phyloP scores from a whole-genome alignment of 768 basidiomycete genomes.

The Mycena metata region DNA sequence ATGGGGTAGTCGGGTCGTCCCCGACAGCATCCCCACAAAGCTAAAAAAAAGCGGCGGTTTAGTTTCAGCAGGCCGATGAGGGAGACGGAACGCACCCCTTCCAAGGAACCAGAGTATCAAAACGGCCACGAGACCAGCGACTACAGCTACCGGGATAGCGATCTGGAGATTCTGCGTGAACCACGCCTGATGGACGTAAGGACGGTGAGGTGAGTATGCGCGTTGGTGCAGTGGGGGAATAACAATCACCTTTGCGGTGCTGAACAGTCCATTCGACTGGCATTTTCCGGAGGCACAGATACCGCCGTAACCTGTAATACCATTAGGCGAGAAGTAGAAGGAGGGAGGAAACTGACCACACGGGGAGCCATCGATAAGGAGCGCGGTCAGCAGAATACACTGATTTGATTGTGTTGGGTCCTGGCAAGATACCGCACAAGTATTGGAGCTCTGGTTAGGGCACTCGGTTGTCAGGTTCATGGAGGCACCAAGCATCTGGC shows the following conservation, averaged over 20 bases:
- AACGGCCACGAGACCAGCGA: constrained; percentile 73
- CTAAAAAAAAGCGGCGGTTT: constrained; percentile 10
- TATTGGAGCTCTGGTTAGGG: constrained; percentile 70
- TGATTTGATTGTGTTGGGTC: constrained; percentile 71
- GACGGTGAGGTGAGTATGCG: constrained; percentile 6
- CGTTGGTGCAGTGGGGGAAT: no score
- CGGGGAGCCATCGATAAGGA: constrained; percentile 84
- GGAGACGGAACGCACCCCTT: constrained; percentile 51
- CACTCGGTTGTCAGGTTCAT: constrained; percentile 79
- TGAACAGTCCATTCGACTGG: constrained; percentile 67
- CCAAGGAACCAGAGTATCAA: constrained; percentile 67
- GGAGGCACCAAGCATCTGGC: constrained; percentile 78
- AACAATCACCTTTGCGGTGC: constrained; percentile 75
- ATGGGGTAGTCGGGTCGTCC: constrained; percentile 26
- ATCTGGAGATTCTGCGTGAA: constrained; percentile 83
- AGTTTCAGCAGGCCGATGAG: not conserved
- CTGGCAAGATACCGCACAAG: constrained; percentile 85
- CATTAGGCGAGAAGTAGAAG: constrained; percentile 31
- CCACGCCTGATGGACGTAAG: constrained; percentile 66
- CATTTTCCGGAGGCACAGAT: constrained; percentile 75
- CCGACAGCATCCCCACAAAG: constrained; percentile 29
- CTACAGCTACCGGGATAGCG: constrained; percentile 83
- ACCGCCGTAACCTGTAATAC: constrained; percentile 74
- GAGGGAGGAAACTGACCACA: constrained; percentile 69
- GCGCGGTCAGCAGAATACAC: constrained; percentile 79